phyloP scores from a whole-genome alignment of 106 monocot species.

The Dioscorea alata region DNA sequence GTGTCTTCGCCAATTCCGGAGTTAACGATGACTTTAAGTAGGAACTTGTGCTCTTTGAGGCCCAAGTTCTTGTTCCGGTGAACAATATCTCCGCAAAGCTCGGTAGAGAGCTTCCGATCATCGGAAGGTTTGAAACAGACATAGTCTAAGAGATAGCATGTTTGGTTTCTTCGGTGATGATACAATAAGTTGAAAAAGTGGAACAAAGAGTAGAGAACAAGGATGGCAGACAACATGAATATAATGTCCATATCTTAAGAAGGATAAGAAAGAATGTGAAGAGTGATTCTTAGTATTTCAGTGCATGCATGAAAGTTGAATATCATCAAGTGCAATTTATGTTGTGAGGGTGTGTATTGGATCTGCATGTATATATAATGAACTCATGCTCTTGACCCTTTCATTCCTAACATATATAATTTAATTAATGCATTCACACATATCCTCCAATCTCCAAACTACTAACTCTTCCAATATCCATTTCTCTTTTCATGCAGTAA shows the following conservation, averaged over 20 bases:
- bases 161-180: conserved; percentile 3
- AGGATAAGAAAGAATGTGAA: no score
- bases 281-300: no score
- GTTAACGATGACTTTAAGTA: conserved; percentile 75
- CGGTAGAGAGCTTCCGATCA: conserved; percentile 56
- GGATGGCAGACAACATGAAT: background rate
- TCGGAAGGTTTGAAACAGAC: conserved; percentile 60
- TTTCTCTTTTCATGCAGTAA: background rate
- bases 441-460: background rate
- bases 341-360: background rate
- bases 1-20: conserved; percentile 90
- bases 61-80: conserved; percentile 52
- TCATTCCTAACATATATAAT: background rate
- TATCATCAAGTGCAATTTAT: background rate
- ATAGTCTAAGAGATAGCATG: conserved; percentile 79
- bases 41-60: conserved; percentile 53
- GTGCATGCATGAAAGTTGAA: no score
- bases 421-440: background rate
- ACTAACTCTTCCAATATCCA: background rate
- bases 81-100: conserved; percentile 50
- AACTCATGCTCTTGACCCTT: no score
- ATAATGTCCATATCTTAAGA: conserved; percentile 7
- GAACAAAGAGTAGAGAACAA: conserved; percentile 24
- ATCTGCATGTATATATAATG: background rate
- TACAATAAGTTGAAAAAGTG: conserved; percentile 14